Conservation (phyloP, 2,329 filamentous ascomycete species). For the Diaporthe helianthi region DNA sequence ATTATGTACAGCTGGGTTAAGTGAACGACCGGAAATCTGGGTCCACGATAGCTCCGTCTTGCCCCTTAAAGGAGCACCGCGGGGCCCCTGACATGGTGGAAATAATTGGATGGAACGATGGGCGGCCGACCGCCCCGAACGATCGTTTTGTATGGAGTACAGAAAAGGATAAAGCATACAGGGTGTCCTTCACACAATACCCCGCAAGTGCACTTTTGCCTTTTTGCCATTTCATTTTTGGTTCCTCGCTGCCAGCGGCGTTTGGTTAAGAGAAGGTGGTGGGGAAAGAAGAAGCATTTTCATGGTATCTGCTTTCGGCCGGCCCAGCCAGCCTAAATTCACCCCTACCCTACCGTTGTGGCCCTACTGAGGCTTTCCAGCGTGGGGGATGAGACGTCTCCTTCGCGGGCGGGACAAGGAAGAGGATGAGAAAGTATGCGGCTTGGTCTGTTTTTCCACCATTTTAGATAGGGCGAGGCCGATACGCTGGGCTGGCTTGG, state of each 20-base stretch:
- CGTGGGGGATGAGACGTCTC: neutral
- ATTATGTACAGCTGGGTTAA: slow-evolving; percentile 54
- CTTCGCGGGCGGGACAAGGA: too few species aligned
- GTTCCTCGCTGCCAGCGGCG: slow-evolving; percentile 13
- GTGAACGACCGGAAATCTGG: too few species aligned
- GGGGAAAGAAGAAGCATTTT: slow-evolving; percentile 1
- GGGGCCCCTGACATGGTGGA: neutral
- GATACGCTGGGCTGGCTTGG: neutral
- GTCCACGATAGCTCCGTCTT: neutral
- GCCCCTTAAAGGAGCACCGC: neutral
- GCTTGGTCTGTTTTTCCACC: neutral
- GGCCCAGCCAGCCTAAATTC: neutral
- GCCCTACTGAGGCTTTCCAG: too few species aligned
- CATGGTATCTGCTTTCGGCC: slow-evolving; percentile 3
- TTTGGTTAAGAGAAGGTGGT: slow-evolving; percentile 12
- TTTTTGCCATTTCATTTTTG: neutral
- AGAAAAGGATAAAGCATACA: slow-evolving; percentile 30
- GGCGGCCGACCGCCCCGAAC: neutral
- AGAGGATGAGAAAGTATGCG: neutral
- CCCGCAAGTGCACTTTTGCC: slow-evolving; percentile 25
- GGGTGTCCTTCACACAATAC: slow-evolving; percentile 30
- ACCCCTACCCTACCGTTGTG: too few species aligned
- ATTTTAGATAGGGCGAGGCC: neutral
- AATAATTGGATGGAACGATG: slow-evolving; percentile 6
- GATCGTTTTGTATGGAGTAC: slow-evolving; percentile 28